Evolutionary conservation across 202 grass and related monocot species (phyloP), one percentile per base, ranked within the genome.

Genomic region (Zoysia matrella): DNA sequence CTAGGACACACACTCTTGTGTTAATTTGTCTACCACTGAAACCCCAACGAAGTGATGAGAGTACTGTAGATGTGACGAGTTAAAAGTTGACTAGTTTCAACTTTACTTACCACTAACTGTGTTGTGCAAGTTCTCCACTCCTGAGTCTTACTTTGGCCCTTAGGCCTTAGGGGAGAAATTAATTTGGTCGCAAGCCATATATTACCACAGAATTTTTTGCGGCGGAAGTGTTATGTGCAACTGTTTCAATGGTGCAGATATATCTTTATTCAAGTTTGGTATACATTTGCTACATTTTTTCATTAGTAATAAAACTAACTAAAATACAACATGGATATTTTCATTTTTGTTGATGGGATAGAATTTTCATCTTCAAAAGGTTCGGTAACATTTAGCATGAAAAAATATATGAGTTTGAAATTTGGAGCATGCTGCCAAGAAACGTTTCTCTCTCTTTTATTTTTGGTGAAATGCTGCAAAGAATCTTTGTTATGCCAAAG

Each of bases 21-120:
- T 40, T 75, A 76, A 65, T 47, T 50, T 70, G 48, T 80, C 50
- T 36, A 80, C 82, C 82, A 64, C 65, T 80, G 22, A 22, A 75
- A 75, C 30, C n/a, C 41, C 44, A 10, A 42, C 7, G 44, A 76
- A 18, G 68, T 65, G 36, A 52, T 42, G 11, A 65, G 13, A 65
- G 18, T 41, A 43, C 44, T 6, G 67, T 30, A 73, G 62, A 52
- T 54, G 52, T 43, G 63, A 62, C 10, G 30, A 71, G 43, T 71
- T 49, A 70, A 80, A 70, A 62, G 72, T 71, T 51, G 49, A 41
- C 48, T 48, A 18, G 41, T 63, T 52, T 47, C 14, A 72, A 12
- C 75, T 72, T 67, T 72, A 3, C 3, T 16, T 67, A 49, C 22
- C 44, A 36, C 49, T 76, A 44, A n/a, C 2, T 41, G 42, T 44